phyloP scores from a whole-genome alignment of 176 grass and related monocot genomes.

The Tillandsia fasciculata region DNA sequence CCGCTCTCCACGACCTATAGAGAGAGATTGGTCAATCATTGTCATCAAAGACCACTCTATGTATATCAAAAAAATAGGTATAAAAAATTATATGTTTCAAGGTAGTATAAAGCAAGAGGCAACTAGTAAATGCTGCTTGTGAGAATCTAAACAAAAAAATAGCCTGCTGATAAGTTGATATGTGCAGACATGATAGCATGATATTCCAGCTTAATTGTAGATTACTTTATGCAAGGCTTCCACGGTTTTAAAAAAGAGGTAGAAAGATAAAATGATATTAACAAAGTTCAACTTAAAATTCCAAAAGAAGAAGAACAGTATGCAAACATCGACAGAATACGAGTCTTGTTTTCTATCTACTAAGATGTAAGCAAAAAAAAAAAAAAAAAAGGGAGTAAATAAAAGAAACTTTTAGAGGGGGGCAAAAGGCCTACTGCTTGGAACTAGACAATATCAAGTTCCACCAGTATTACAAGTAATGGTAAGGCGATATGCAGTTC shows the following conservation, averaged over 20 bases:
- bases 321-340: neutral
- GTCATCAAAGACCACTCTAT: no score
- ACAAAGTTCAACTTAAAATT: neutral
- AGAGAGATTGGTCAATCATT: neutral
- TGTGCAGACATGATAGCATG: neutral
- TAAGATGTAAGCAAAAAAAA: no score
- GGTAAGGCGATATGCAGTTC: no score
- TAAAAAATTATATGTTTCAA: neutral
- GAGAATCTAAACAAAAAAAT: no score
- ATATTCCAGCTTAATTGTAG: neutral
- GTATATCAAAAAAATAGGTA: neutral
- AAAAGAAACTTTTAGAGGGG: no score
- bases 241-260: neutral
- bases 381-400: no score
- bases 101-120: neutral
- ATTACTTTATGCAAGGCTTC: neutral
- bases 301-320: neutral
- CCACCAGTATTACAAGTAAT: no score
- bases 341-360: no score
- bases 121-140: no score
- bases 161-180: neutral
- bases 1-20: conserved; percentile 69
- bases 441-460: no score
- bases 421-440: no score
- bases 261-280: neutral